phyloP scores from a whole-genome alignment of 306 rosid genomes.

The Malus fusca region DNA sequence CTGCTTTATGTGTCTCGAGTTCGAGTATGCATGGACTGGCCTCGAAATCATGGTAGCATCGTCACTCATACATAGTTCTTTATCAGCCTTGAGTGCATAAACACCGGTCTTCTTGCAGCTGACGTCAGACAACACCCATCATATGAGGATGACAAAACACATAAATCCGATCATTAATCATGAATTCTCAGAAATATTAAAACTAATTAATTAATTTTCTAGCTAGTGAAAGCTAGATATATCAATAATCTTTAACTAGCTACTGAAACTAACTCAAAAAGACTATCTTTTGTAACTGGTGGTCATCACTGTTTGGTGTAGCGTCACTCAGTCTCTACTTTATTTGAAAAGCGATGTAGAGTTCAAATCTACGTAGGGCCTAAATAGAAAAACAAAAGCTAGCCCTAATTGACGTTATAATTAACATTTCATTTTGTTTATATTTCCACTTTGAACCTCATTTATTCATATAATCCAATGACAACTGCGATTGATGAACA shows the following conservation, averaged over 20 bases:
- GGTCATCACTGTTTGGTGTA: neutral
- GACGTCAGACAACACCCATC: neutral
- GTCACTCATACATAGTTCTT: neutral
- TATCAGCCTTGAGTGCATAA: neutral
- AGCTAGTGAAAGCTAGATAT: neutral
- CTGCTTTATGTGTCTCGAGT: neutral
- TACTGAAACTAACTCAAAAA: neutral
- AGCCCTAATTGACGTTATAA: neutral
- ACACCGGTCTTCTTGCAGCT: neutral
- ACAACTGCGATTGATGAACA: neutral
- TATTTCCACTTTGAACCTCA: conserved; percentile 4
- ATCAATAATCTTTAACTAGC: neutral
- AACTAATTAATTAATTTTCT: neutral
- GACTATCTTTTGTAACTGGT: neutral
- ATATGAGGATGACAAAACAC: neutral
- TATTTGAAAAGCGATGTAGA: no score
- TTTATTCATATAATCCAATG: neutral
- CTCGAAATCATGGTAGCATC: conserved; percentile 1
- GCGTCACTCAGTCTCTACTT: neutral
- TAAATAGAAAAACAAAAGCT: no score
- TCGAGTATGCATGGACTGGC: neutral
- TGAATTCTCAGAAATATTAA: neutral
- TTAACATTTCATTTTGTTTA: neutral
- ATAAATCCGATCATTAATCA: neutral
- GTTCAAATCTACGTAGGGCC: neutral